phyloP scores from a whole-genome alignment of 192 early-diverging fungal genomes.

The Allomyces macrogynus region DNA sequence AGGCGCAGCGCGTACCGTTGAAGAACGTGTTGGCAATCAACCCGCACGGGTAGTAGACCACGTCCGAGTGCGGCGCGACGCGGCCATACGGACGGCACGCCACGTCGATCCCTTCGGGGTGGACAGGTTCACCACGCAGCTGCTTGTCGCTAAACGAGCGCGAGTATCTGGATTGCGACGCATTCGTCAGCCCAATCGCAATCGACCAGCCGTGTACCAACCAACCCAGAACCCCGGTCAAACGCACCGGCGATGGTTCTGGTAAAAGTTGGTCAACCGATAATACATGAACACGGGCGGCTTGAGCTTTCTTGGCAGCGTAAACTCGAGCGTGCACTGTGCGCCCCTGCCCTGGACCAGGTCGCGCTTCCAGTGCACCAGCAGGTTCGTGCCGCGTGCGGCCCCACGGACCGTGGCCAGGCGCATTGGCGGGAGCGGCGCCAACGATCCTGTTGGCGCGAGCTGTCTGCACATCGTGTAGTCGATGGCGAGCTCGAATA shows the following conservation, averaged over 20 bases:
- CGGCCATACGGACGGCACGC: no score
- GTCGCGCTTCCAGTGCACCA: slow-evolving; percentile 7
- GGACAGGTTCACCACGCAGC: no score
- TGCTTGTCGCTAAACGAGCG: no score
- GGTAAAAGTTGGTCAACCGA: slow-evolving; percentile 92
- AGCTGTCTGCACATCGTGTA: slow-evolving; percentile 64
- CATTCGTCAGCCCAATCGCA: no score
- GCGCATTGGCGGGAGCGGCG: neutral
- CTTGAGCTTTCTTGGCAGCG: slow-evolving; percentile 40
- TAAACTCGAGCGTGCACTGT: slow-evolving; percentile 52
- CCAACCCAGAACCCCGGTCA: no score
- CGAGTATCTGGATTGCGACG: no score
- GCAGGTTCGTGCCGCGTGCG: slow-evolving; percentile 6
- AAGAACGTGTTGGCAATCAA: slow-evolving; percentile 96
- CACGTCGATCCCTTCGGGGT: no score
- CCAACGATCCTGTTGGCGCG: neutral
- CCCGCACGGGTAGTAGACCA: slow-evolving; percentile 80
- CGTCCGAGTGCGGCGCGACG: neutral
- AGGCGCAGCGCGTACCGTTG: slow-evolving; percentile 68
- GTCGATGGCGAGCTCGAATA: slow-evolving; percentile 76
- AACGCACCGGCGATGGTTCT: slow-evolving; percentile 67
- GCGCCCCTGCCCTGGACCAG: slow-evolving; percentile 5
- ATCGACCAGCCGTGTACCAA: no score
- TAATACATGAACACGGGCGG: slow-evolving; percentile 85
- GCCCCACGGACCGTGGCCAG: neutral